A percentile compares a stretch with the other conserved stretches of the same genome.
Evolutionary conservation across 805 yeast genomes (phyloP).

Genomic region (Candida sakaeoensis): DNA sequence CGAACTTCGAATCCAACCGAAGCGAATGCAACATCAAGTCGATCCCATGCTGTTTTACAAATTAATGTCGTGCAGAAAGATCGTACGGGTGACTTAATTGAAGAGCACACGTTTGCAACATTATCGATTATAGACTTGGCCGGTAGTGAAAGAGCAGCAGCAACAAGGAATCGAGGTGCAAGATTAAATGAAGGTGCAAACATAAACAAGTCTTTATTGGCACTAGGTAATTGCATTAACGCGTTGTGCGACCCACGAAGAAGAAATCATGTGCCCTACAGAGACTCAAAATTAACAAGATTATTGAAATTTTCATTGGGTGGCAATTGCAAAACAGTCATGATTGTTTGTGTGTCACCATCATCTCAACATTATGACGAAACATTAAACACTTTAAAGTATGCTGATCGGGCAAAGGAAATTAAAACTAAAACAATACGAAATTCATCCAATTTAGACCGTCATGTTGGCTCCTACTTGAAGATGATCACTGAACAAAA

Average conservation of each 20-base stretch:
- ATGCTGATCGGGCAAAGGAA: constrained; percentile 88
- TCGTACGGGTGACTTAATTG: constrained; percentile 58
- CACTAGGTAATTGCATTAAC: constrained; percentile 90
- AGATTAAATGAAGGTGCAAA: constrained; percentile 89
- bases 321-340: constrained; percentile 91
- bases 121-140: constrained; percentile 88
- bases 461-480: constrained; percentile 82
- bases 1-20: constrained; percentile 85
- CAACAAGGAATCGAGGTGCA: constrained; percentile 80
- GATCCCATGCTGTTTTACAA: constrained; percentile 93
- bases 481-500: constrained; percentile 82
- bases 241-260: constrained; percentile 76
- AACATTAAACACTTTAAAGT: constrained; percentile 83
- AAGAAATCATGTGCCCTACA: constrained; percentile 76
- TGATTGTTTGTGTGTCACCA: constrained; percentile 94
- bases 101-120: constrained; percentile 73
- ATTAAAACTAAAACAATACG: constrained; percentile 77
- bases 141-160: constrained; percentile 92
- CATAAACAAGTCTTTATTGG: constrained; percentile 81
- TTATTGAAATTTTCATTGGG: constrained; percentile 85
- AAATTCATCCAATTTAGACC: constrained; percentile 69
- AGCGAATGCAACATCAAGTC: constrained; percentile 84
- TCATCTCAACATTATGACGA: constrained; percentile 87
- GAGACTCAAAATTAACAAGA: constrained; percentile 88
- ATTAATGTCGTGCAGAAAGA: constrained; percentile 62